phyloP scores from a whole-genome alignment of 129 eudicot genomes.

The Chrysanthemum lavandulifolium region DNA sequence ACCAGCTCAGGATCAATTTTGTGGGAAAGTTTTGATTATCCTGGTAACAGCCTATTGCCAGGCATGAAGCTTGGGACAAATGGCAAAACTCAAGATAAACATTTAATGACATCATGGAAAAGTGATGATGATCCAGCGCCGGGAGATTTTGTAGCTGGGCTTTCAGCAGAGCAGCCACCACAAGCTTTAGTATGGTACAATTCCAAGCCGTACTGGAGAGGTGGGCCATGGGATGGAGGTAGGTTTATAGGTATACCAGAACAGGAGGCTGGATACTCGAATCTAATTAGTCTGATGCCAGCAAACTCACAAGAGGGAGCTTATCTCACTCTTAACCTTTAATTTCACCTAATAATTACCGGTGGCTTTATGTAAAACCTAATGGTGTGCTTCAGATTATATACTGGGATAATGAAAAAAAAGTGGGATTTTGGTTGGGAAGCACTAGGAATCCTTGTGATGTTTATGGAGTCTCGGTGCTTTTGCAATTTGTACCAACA shows the following conservation, averaged over 20 bases:
- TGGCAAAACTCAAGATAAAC: neutral
- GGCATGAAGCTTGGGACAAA: slow-evolving; percentile 17
- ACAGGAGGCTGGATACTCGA: slow-evolving; percentile 1
- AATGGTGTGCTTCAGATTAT: neutral
- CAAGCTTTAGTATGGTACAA: slow-evolving; percentile 16
- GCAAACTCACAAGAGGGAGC: slow-evolving; percentile 17
- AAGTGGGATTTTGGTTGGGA: too few species aligned
- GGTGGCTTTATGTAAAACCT: neutral
- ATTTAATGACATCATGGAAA: slow-evolving; percentile 27
- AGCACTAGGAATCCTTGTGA: slow-evolving; percentile 28
- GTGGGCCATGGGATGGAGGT: slow-evolving; percentile 29
- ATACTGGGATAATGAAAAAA: neutral
- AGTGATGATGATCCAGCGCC: neutral
- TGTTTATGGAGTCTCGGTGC: slow-evolving; percentile 12
- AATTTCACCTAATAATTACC: neutral
- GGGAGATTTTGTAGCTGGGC: slow-evolving; percentile 14
- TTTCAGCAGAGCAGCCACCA: slow-evolving; percentile 20
- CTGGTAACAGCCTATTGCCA: slow-evolving; percentile 23
- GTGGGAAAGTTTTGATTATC: slow-evolving; percentile 11
- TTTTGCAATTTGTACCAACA: slow-evolving; percentile 25
- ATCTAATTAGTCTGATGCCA: slow-evolving; percentile 5
- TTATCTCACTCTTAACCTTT: neutral
- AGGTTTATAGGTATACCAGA: slow-evolving; percentile 22
- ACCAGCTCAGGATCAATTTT: neutral
- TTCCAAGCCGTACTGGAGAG: slow-evolving; percentile 6